A percentile compares a stretch with the other conserved stretches of the same genome.
These are phyloP conservation scores for Diaporthe ampelina DNA, from an alignment of 2,329 filamentous ascomycete genomes.

Conservation along the genomic window DNA sequence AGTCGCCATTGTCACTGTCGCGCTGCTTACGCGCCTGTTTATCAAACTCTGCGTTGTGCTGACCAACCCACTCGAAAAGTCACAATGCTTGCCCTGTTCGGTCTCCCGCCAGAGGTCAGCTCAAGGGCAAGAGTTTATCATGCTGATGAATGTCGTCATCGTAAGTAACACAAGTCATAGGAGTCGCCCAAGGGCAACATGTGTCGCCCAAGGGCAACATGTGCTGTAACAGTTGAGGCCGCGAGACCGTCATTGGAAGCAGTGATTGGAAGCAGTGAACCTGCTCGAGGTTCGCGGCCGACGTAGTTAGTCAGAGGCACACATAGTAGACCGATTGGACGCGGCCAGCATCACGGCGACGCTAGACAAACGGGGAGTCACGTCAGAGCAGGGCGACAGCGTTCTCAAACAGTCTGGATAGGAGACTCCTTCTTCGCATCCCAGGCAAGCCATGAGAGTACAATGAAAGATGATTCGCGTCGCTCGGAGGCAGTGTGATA, in stretches of 20 bases:
- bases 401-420: not conserved
- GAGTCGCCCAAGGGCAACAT: not conserved
- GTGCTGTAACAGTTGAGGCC: not conserved
- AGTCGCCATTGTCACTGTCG: not conserved
- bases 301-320: not conserved
- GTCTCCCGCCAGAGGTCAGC: not conserved
- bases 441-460: constrained; percentile 61
- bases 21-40: not conserved
- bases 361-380: not conserved
- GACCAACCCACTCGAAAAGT: not conserved
- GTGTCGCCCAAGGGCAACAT: not conserved
- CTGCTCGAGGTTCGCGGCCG: not conserved
- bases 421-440: constrained; percentile 65
- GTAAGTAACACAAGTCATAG: not conserved
- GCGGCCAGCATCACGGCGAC: not conserved
- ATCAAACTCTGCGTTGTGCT: not conserved
- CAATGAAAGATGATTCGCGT: constrained; percentile 77
- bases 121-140: not conserved
- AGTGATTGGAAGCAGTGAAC: no score
- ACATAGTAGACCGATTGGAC: not conserved
- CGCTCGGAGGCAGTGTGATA: constrained; percentile 79
- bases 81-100: no score
- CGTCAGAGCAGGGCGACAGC: no score
- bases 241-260: not conserved
- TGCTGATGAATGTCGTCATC: not conserved